A percentile compares a stretch with the other conserved stretches of the same genome.
These are phyloP conservation scores for Yamadazyma ubonensis DNA, from an alignment of 805 yeast genomes.

Conservation along the genomic window DNA sequence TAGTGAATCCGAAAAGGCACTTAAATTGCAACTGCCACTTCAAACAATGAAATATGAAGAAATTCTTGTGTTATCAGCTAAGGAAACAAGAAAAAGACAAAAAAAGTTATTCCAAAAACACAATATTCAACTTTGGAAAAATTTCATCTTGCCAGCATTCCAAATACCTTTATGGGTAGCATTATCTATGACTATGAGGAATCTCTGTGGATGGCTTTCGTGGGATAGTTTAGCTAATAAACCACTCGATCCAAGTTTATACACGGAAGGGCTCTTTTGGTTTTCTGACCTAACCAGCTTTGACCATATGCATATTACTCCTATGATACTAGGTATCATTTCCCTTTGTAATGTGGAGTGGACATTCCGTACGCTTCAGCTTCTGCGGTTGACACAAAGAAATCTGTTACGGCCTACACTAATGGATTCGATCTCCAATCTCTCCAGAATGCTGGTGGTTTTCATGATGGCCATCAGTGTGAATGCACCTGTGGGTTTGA, in stretches of 20 bases:
- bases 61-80: constrained; percentile 67
- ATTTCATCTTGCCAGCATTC: constrained; percentile 67
- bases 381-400: constrained; percentile 44
- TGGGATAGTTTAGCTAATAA: constrained; percentile 42
- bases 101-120: constrained; percentile 63
- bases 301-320: constrained; percentile 65
- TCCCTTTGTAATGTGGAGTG: constrained; percentile 81
- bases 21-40: constrained; percentile 27
- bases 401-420: constrained; percentile 53
- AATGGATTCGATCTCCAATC: constrained; percentile 62
- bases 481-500: constrained; percentile 81
- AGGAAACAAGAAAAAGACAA: constrained; percentile 77
- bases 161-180: constrained; percentile 89
- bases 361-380: constrained; percentile 63
- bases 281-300: constrained; percentile 54
- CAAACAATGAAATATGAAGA: constrained; percentile 69
- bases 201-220: constrained; percentile 66
- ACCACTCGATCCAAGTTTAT: constrained; percentile 50
- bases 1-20: constrained; percentile 8
- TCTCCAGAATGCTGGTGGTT: constrained; percentile 73
- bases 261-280: constrained; percentile 61
- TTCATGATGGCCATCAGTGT: constrained; percentile 80
- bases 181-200: constrained; percentile 71
- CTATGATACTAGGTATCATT: constrained; percentile 66
- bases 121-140: constrained; percentile 78